Percentiles rank a stretch among this genome's conserved stretches.
These are phyloP conservation scores for Karstenula rhodostoma DNA, from an alignment of 2,329 filamentous ascomycete species.

Conservation along the genomic window DNA sequence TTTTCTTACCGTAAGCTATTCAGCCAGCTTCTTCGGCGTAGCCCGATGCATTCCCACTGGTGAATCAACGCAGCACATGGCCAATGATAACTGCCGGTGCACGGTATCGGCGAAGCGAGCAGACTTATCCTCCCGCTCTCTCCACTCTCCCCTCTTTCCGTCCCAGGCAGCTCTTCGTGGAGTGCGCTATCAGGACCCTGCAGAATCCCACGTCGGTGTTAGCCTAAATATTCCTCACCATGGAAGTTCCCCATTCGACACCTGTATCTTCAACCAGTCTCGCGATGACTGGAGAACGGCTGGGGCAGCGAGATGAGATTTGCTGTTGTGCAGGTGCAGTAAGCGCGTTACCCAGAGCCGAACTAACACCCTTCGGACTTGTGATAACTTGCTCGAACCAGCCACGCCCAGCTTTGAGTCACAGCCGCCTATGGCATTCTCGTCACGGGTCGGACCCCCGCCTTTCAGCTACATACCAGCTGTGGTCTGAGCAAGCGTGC, in stretches of 20 bases:
- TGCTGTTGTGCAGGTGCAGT: background rate
- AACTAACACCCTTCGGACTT: background rate
- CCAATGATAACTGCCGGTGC: background rate
- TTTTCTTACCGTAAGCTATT: background rate
- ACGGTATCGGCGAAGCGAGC: background rate
- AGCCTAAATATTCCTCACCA: slow-evolving; percentile 1
- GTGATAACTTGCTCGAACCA: slow-evolving; percentile 2
- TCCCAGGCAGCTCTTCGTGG: background rate
- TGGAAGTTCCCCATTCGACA: background rate
- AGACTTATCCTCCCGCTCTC: background rate
- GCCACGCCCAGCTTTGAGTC: background rate
- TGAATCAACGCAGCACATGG: background rate
- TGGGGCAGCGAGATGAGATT: background rate
- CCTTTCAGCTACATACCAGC: background rate
- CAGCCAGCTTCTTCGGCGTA: background rate
- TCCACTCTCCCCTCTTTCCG: background rate
- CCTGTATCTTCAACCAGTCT: too few relatives aligned
- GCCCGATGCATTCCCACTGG: background rate
- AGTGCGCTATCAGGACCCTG: slow-evolving; percentile 3
- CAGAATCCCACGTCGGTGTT: background rate
- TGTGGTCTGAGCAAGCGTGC: background rate
- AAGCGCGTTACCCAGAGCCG: background rate
- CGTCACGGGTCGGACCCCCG: background rate
- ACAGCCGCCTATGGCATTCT: background rate
- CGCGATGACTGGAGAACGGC: background rate